Evolutionary conservation across 768 basidiomycete genomes (phyloP).

Genomic region (Lactarius tabidus): DNA sequence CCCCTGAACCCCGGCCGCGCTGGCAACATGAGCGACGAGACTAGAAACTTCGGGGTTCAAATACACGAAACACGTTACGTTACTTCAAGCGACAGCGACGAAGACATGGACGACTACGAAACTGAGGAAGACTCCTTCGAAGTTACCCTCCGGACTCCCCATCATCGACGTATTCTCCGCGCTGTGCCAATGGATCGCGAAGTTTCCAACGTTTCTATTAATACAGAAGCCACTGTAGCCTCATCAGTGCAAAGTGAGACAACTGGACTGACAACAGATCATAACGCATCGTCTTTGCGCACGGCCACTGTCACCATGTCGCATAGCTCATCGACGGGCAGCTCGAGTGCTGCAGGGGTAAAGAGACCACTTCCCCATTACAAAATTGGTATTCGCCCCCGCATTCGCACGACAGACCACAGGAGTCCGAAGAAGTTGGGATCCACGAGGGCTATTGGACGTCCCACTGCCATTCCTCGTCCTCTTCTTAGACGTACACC

Average conservation of each 20-base stretch:
- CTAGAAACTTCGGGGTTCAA: conserved; percentile 40
- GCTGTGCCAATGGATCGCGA: conserved; percentile 25
- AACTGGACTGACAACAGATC: conserved; percentile 32
- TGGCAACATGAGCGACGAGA: conserved; percentile 57
- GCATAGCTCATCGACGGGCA: conserved; percentile 22
- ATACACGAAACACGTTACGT: conserved; percentile 22
- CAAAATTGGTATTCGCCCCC: conserved; percentile 15
- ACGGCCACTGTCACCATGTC: conserved; percentile 31
- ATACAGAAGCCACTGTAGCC: conserved; percentile 23
- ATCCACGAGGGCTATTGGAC: conserved; percentile 8
- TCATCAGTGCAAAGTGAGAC: conserved; percentile 28
- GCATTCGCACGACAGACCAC: conserved; percentile 5
- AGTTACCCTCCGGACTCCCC: conserved; percentile 62
- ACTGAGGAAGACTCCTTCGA: conserved; percentile 64
- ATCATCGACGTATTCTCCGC: conserved; percentile 31
- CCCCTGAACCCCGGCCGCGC: conserved; percentile 55
- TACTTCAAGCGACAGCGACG: conserved; percentile 23
- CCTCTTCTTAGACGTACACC: conserved; percentile 8
- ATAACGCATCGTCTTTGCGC: conserved; percentile 31
- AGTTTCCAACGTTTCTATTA: conserved; percentile 23
- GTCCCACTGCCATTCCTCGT: conserved; percentile 5
- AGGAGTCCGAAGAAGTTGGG: conserved; percentile 13
- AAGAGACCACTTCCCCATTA: conserved; percentile 29
- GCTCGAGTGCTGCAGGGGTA: conserved; percentile 28
- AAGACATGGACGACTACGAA: conserved; percentile 33